These are phyloP conservation scores for Kodamaea leandrae DNA, from an alignment of 805 yeast species.

Conservation along the genomic window DNA sequence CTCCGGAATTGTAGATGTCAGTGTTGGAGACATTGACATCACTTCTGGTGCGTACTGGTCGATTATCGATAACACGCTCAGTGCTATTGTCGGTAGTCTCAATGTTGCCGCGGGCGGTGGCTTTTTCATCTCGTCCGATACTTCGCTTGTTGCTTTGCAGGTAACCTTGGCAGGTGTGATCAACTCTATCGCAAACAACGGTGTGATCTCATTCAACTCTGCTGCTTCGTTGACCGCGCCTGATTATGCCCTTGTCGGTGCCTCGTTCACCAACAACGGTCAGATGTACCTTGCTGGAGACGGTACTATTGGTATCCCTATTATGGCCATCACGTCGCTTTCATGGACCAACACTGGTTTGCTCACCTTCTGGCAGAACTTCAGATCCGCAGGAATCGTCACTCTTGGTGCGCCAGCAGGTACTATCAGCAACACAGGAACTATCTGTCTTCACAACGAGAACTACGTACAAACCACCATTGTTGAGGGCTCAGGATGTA, in stretches of 20 bases:
- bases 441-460: slow-evolving; percentile 24
- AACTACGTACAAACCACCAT: slow-evolving; percentile 21
- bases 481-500: slow-evolving; percentile 30
- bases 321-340: slow-evolving; percentile 12
- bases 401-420: slow-evolving; percentile 14
- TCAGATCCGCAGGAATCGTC: slow-evolving; percentile 21
- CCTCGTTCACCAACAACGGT: slow-evolving; percentile 13
- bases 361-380: slow-evolving; percentile 20
- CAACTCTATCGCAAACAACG: slow-evolving; percentile 19
- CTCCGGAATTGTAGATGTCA: slow-evolving; percentile 17
- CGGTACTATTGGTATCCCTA: slow-evolving; percentile 12
- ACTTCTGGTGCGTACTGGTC: slow-evolving; percentile 20
- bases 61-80: slow-evolving; percentile 15
- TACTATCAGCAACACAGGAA: slow-evolving; percentile 15
- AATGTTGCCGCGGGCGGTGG: slow-evolving; percentile 15
- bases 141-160: slow-evolving; percentile 9
- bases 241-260: slow-evolving; percentile 8
- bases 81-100: slow-evolving; percentile 15
- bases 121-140: slow-evolving; percentile 15
- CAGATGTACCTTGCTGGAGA: slow-evolving; percentile 13
- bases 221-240: slow-evolving; percentile 13
- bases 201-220: slow-evolving; percentile 17
- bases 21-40: slow-evolving; percentile 19
- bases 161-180: slow-evolving; percentile 12
- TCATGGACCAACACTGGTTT: slow-evolving; percentile 19